A percentile compares a stretch with the other conserved stretches of the same genome.
phyloP scores from a whole-genome alignment of 805 yeast genomes.

The Candida ipomoeae region DNA sequence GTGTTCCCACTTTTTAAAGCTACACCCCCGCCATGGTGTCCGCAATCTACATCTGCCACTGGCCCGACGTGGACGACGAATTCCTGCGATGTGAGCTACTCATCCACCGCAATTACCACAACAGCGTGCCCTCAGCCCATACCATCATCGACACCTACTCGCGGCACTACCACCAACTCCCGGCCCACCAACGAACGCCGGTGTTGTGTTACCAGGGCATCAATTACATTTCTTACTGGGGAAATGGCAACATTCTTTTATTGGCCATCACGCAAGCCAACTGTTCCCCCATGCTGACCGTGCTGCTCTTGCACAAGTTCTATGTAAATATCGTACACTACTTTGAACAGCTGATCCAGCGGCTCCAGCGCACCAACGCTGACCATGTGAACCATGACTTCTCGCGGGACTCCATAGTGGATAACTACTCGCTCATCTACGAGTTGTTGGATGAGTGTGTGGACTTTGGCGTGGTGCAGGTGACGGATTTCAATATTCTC shows the following conservation, averaged over 20 bases:
- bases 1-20: background rate
- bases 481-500: conserved; percentile 73
- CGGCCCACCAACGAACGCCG: conserved; percentile 29
- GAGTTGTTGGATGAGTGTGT: conserved; percentile 86
- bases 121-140: conserved; percentile 26
- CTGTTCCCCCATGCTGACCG: conserved; percentile 53
- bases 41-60: conserved; percentile 34
- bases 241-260: conserved; percentile 41
- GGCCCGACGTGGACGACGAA: conserved; percentile 26
- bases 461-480: conserved; percentile 85
- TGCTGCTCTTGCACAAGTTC: conserved; percentile 50
- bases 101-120: conserved; percentile 32
- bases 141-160: conserved; percentile 25
- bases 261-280: conserved; percentile 43
- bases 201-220: conserved; percentile 46
- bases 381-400: background rate
- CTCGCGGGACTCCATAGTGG: conserved; percentile 51
- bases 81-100: conserved; percentile 28
- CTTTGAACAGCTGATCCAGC: conserved; percentile 13
- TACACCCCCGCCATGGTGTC: conserved; percentile 27
- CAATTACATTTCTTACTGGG: conserved; percentile 49
- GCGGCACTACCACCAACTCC: conserved; percentile 17
- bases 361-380: background rate
- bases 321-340: conserved; percentile 28
- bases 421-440: conserved; percentile 69